Percentiles rank a stretch among this genome's conserved stretches.
Conservation (phyloP, 179 eudicot genomes). For the Gypsophila paniculata region DNA sequence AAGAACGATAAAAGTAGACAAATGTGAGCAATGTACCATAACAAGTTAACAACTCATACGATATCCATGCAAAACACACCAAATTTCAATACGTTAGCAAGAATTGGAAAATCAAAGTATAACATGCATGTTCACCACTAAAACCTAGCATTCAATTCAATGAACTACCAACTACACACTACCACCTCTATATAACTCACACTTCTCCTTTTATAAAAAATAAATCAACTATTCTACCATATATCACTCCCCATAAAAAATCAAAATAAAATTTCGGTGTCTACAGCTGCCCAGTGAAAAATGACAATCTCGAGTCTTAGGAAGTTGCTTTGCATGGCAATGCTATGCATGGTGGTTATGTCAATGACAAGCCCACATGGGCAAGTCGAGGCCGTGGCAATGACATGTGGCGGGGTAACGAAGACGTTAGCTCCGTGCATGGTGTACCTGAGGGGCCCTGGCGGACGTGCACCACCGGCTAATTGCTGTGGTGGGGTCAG, state of each 20-base stretch:
- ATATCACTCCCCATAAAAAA: neutral
- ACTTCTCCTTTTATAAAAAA: neutral
- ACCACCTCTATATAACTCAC: slow-evolving; percentile 9
- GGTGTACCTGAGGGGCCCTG: slow-evolving; percentile 16
- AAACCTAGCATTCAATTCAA: neutral
- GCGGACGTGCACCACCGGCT: neutral
- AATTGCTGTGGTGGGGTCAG: slow-evolving; percentile 25
- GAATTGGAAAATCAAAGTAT: slow-evolving; percentile 3
- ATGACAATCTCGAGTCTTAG: slow-evolving; percentile 19
- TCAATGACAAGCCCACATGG: neutral
- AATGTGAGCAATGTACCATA: neutral
- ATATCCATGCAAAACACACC: slow-evolving; percentile 10
- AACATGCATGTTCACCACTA: neutral
- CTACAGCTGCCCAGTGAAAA: neutral
- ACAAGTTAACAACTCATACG: slow-evolving; percentile 7
- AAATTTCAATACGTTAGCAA: slow-evolving; percentile 13
- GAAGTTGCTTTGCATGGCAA: slow-evolving; percentile 10
- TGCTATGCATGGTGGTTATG: slow-evolving; percentile 20
- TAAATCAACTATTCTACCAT: too few species aligned
- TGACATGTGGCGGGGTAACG: slow-evolving; percentile 19
- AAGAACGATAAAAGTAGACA: neutral
- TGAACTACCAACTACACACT: neutral
- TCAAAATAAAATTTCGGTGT: neutral
- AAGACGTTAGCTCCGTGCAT: slow-evolving; percentile 26
- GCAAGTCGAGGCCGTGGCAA: neutral